Conservation (phyloP, 73 alveolate genomes). For the Effrenium voratum region DNA sequence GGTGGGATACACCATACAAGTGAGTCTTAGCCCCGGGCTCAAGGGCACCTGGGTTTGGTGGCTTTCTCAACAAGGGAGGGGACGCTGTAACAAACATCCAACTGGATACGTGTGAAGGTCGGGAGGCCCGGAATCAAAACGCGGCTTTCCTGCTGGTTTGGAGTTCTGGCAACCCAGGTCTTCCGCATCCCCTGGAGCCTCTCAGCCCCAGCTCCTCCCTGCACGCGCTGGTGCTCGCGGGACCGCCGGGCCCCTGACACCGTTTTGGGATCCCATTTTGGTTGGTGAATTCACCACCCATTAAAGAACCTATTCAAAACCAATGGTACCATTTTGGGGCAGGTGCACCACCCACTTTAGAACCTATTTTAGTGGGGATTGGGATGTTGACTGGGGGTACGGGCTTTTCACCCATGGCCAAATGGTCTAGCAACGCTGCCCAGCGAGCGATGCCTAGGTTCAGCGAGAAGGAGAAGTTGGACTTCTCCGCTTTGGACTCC, state of each 20-base stretch:
- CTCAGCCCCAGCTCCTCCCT: not conserved
- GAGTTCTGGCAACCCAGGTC: too few relatives aligned
- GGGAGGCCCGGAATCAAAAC: too few relatives aligned
- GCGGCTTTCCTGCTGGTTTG: too few relatives aligned
- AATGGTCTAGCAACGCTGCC: not conserved
- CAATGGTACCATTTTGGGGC: not conserved
- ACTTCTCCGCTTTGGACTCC: constrained; percentile 25
- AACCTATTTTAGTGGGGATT: too few relatives aligned
- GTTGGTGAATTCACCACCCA: not conserved
- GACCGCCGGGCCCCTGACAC: constrained; percentile 26
- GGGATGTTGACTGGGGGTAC: not conserved
- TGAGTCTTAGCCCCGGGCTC: too few relatives aligned
- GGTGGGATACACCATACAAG: too few relatives aligned
- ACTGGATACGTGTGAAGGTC: too few relatives aligned
- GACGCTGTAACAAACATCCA: too few relatives aligned
- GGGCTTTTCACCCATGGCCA: not conserved
- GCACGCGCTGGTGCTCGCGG: constrained; percentile 29
- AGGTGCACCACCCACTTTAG: not conserved
- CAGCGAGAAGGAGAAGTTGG: constrained; percentile 45
- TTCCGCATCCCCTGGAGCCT: constrained; percentile 11
- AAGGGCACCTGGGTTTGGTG: too few relatives aligned
- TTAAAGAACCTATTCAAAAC: not conserved
- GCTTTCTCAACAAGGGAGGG: too few relatives aligned
- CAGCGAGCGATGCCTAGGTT: constrained; percentile 38
- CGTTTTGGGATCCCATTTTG: not conserved